phyloP scores from a whole-genome alignment of 768 basidiomycete genomes.

The Tricholoma flavovirens region DNA sequence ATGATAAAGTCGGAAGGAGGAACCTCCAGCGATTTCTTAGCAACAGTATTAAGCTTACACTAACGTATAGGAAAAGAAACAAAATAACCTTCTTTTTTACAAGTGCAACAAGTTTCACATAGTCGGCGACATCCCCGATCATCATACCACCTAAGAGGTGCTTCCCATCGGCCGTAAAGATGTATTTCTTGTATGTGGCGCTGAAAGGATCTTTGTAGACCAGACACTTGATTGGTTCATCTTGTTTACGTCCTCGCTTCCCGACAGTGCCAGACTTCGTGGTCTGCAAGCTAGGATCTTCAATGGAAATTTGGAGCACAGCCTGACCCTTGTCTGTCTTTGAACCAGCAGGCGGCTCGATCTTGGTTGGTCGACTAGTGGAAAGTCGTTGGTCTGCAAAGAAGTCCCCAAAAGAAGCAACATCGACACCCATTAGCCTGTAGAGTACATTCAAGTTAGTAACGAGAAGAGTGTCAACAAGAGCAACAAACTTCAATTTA shows the following conservation, averaged over 20 bases:
- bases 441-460: not conserved
- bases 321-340: constrained; percentile 2
- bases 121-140: constrained; percentile 69
- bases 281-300: not conserved
- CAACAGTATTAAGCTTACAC: not conserved
- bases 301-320: constrained; percentile 15
- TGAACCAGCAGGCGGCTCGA: not conserved
- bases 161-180: constrained; percentile 67
- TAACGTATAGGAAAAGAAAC: not conserved
- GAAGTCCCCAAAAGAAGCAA: constrained; percentile 70
- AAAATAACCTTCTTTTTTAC: constrained; percentile 52
- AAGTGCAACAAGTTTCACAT: constrained; percentile 61
- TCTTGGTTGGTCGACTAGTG: not conserved
- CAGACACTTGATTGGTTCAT: constrained; percentile 47
- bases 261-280: not conserved
- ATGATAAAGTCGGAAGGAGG: constrained; percentile 65
- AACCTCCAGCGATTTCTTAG: constrained; percentile 57
- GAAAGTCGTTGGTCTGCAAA: constrained; percentile 49
- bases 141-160: constrained; percentile 73
- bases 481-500: constrained; percentile 46
- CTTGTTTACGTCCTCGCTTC: constrained; percentile 14
- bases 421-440: constrained; percentile 31
- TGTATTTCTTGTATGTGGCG: constrained; percentile 71
- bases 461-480: not conserved
- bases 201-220: constrained; percentile 69